These are phyloP conservation scores for Phytophthora pluvialis DNA, from an alignment of 352 stramenopile species.

Conservation along the genomic window DNA sequence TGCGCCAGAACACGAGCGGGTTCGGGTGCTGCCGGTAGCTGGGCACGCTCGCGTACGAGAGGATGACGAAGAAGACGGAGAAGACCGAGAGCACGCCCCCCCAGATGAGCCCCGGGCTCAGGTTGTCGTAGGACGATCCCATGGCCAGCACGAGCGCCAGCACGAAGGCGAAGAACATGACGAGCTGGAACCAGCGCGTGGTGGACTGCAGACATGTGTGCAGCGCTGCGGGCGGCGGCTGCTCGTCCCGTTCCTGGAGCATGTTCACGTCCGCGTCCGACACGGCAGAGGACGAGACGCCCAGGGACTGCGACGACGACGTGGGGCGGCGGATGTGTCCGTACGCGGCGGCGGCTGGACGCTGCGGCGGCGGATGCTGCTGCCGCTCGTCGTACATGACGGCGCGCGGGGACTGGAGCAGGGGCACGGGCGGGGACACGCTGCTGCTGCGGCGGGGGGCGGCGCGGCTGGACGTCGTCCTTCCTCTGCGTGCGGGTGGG, in stretches of 20 bases:
- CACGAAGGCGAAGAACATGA: slow-evolving; percentile 85
- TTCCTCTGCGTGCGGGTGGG: not conserved
- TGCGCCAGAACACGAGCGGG: slow-evolving; percentile 89
- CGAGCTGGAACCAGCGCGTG: slow-evolving; percentile 85
- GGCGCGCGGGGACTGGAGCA: slow-evolving; percentile 32
- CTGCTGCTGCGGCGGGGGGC: slow-evolving; percentile 13
- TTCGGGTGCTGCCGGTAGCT: slow-evolving; percentile 88
- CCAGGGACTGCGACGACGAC: slow-evolving; percentile 49
- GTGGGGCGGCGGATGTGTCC: slow-evolving; percentile 16
- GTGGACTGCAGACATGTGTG: slow-evolving; percentile 76
- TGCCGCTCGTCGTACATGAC: slow-evolving; percentile 34
- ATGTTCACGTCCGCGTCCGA: slow-evolving; percentile 60
- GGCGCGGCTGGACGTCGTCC: slow-evolving; percentile 13
- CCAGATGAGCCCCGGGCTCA: slow-evolving; percentile 86
- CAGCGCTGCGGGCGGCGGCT: slow-evolving; percentile 36
- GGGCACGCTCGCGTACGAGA: slow-evolving; percentile 82
- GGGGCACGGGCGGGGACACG: slow-evolving; percentile 23
- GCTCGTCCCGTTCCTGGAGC: slow-evolving; percentile 34
- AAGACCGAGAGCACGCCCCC: slow-evolving; percentile 82
- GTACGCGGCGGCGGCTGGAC: too few relatives aligned
- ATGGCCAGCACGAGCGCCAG: slow-evolving; percentile 66
- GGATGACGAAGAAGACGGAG: slow-evolving; percentile 88
- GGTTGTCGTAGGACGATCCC: slow-evolving; percentile 69
- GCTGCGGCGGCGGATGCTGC: not conserved
- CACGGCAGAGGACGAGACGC: slow-evolving; percentile 43